Evolutionary conservation across 257 asterid species (phyloP).

Genomic region (Ophiorrhiza pumila): DNA sequence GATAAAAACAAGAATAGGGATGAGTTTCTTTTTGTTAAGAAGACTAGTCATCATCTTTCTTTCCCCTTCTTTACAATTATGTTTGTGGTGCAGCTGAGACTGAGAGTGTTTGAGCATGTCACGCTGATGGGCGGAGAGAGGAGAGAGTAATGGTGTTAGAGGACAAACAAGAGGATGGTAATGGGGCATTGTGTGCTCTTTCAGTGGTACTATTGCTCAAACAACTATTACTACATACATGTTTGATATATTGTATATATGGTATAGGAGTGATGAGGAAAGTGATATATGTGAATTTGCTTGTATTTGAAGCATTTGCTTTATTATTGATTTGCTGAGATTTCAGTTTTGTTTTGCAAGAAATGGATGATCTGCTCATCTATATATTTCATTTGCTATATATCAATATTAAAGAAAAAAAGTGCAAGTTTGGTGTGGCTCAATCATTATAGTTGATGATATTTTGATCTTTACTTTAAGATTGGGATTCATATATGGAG

Average conservation of each 20-base stretch:
- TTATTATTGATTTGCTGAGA: slow-evolving; percentile 5
- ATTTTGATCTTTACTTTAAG: slow-evolving; percentile 8
- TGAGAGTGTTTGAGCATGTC: background rate
- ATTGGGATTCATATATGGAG: background rate
- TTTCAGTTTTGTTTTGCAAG: background rate
- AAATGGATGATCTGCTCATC: background rate
- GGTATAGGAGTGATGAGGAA: slow-evolving; percentile 46
- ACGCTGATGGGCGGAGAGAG: slow-evolving; percentile 29
- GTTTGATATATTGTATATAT: slow-evolving; percentile 2
- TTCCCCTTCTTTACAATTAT: background rate
- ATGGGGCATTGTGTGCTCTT: slow-evolving; percentile 67
- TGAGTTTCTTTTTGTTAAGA: slow-evolving; percentile 46
- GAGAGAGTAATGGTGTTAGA: slow-evolving; percentile 35
- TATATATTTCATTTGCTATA: background rate
- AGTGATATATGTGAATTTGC: slow-evolving; percentile 46
- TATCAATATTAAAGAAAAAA: background rate
- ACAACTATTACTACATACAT: slow-evolving; percentile 15
- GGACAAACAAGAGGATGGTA: slow-evolving; percentile 32
- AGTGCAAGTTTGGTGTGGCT: slow-evolving; percentile 8
- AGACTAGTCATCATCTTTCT: slow-evolving; percentile 49
- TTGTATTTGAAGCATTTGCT: slow-evolving; percentile 45
- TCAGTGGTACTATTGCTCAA: background rate
- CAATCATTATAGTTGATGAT: slow-evolving; percentile 10
- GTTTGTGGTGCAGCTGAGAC: background rate
- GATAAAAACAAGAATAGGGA: slow-evolving; percentile 51